Conservation (phyloP, 2,329 filamentous ascomycete species). For the Talaromyces amestolkiae region DNA sequence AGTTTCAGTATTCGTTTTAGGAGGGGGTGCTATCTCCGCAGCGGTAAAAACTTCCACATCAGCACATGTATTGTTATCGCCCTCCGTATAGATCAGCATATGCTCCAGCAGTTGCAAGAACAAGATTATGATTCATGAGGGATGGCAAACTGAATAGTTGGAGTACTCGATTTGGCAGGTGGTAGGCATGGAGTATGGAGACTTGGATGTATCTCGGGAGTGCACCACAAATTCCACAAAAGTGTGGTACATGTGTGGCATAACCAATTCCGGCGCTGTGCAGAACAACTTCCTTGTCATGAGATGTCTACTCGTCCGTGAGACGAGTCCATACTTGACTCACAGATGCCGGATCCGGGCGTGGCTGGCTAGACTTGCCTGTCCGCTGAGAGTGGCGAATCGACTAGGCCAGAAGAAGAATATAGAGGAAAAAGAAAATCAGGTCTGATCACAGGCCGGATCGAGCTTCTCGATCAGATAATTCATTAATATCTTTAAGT, state of each 20-base stretch:
- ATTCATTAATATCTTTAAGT: not conserved
- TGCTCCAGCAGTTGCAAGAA: not conserved
- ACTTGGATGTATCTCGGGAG: not conserved
- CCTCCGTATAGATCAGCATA: not conserved
- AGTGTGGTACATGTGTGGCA: not conserved
- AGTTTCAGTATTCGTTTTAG: not conserved
- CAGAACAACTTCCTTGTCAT: not conserved
- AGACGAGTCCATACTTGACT: not conserved
- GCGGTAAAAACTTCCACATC: not conserved
- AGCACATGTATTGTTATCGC: not conserved
- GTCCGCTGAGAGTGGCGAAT: not conserved
- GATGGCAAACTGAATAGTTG: not conserved
- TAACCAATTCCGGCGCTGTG: not conserved
- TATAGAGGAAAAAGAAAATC: not conserved
- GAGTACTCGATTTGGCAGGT: not conserved
- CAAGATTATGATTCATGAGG: not conserved
- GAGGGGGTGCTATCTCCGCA: not conserved
- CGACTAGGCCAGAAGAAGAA: not conserved
- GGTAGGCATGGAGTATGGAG: not conserved
- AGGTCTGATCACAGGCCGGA: constrained; percentile 3
- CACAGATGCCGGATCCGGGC: not conserved
- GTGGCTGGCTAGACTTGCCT: not conserved
- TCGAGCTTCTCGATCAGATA: constrained; percentile 11
- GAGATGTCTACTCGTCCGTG: not conserved
- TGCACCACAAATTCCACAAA: not conserved